These are phyloP conservation scores for Saccharomycopsis sp. DNA, from an alignment of 805 yeast species.

Conservation along the genomic window DNA sequence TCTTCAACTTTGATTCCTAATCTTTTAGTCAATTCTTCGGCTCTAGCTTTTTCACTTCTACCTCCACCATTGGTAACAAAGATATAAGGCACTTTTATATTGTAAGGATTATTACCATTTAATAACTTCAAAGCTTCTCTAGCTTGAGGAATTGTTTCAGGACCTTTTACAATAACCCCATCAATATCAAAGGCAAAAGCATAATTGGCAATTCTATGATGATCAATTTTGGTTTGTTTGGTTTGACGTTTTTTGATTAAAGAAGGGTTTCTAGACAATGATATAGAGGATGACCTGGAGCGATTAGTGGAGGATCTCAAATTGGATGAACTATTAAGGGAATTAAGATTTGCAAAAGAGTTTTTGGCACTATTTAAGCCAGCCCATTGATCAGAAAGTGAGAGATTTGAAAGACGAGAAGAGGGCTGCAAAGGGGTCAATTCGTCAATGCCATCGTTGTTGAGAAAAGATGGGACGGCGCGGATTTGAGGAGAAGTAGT, in stretches of 20 bases:
- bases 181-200: slow-evolving; percentile 93
- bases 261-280: slow-evolving; percentile 34
- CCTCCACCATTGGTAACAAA: slow-evolving; percentile 94
- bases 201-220: slow-evolving; percentile 63
- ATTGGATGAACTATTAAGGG: slow-evolving; percentile 3
- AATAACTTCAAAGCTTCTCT: slow-evolving; percentile 59
- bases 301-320: background rate
- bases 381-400: slow-evolving; percentile 65
- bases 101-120: slow-evolving; percentile 68
- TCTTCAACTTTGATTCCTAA: slow-evolving; percentile 51
- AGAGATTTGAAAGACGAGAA: slow-evolving; percentile 54
- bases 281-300: slow-evolving; percentile 13
- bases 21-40: slow-evolving; percentile 56
- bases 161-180: slow-evolving; percentile 82
- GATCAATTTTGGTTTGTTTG: slow-evolving; percentile 49
- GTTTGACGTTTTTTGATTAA: slow-evolving; percentile 29
- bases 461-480: slow-evolving; percentile 38
- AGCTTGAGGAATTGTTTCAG: slow-evolving; percentile 75
- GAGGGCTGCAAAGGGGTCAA: slow-evolving; percentile 52
- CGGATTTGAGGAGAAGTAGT: slow-evolving; percentile 14
- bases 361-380: slow-evolving; percentile 23
- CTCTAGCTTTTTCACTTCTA: slow-evolving; percentile 63
- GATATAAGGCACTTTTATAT: slow-evolving; percentile 72
- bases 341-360: slow-evolving; percentile 17
- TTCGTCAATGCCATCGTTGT: slow-evolving; percentile 65